A percentile compares a stretch with the other conserved stretches of the same genome.
These are phyloP conservation scores for Aaosphaeria pasadenensis DNA, from an alignment of 2,329 filamentous ascomycete species.

Conservation along the genomic window DNA sequence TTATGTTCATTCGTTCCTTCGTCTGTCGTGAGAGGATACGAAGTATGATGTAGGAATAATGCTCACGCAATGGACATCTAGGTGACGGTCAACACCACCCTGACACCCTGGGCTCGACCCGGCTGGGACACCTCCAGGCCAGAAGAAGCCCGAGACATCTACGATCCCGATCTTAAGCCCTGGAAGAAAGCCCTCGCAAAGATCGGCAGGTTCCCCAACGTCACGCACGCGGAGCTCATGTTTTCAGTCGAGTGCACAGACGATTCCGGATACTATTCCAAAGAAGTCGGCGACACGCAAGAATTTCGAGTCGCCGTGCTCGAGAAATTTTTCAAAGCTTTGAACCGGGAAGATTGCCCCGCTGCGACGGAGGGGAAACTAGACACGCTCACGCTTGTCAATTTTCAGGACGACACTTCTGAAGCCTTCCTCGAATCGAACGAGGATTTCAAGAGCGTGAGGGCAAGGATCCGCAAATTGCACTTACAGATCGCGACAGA, in stretches of 20 bases:
- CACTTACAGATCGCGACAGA: constrained; percentile 18
- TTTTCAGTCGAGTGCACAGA: constrained; percentile 1
- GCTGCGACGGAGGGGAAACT: constrained; percentile 1
- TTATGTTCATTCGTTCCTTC: too few relatives aligned
- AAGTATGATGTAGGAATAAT: too few relatives aligned
- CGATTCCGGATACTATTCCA: constrained; percentile 3
- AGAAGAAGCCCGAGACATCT: too few relatives aligned
- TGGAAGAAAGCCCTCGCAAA: too few relatives aligned
- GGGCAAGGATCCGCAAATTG: constrained; percentile 10
- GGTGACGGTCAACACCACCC: too few relatives aligned
- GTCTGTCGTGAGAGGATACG: too few relatives aligned
- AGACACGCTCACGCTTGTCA: constrained; percentile 14
- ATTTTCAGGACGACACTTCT: constrained; percentile 17
- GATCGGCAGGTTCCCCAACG: neutral
- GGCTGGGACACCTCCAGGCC: too few relatives aligned
- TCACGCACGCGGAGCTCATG: constrained; percentile 8
- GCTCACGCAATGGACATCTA: too few relatives aligned
- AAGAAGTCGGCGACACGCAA: constrained; percentile 5
- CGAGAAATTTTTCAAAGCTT: constrained; percentile 3
- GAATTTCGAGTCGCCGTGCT: constrained; percentile 8
- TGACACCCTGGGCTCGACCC: too few relatives aligned
- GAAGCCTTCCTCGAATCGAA: constrained; percentile 5
- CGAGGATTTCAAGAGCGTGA: constrained; percentile 11
- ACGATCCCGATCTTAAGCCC: too few relatives aligned
- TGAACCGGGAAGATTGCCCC: neutral